A percentile compares a stretch with the other conserved stretches of the same genome.
Conservation (phyloP, 2,329 filamentous ascomycete genomes). For the Tolypocladium endophyticum region DNA sequence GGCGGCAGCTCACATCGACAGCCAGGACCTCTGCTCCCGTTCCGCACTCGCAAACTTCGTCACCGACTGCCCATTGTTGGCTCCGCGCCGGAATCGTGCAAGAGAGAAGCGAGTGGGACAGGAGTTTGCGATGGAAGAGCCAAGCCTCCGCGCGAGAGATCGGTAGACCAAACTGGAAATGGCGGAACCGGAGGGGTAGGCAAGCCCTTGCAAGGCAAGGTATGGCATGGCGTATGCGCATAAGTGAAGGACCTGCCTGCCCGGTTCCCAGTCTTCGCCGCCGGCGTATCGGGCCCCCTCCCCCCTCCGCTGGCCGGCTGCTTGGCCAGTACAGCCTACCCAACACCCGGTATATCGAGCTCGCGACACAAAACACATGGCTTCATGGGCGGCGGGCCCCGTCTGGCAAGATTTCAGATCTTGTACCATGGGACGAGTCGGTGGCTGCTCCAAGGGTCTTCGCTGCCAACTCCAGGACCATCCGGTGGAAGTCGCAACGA, state of each 20-base stretch:
- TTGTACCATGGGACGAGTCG: slow-evolving; percentile 2
- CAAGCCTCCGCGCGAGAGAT: neutral
- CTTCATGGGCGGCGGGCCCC: neutral
- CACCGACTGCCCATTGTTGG: neutral
- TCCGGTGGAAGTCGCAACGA: neutral
- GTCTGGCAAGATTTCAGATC: slow-evolving; percentile 5
- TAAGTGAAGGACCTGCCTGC: neutral
- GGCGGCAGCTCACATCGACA: neutral
- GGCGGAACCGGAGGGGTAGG: neutral
- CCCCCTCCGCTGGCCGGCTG: neutral
- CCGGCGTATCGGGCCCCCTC: neutral
- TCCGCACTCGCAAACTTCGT: neutral
- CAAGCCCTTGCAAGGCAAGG: neutral
- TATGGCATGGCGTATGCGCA: neutral
- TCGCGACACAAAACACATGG: slow-evolving; percentile 3
- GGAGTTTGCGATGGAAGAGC: neutral
- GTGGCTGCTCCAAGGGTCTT: slow-evolving; percentile 2
- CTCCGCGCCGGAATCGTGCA: neutral
- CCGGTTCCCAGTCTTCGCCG: neutral
- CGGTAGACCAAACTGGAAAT: neutral
- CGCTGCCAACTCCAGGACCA: neutral
- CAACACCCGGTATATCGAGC: neutral
- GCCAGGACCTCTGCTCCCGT: neutral
- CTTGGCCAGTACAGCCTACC: neutral
- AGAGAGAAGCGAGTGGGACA: slow-evolving; percentile 1